Base-by-base conservation (phyloP, 768 basidiomycete genomes). In the Tricholoma sp. region DNA sequence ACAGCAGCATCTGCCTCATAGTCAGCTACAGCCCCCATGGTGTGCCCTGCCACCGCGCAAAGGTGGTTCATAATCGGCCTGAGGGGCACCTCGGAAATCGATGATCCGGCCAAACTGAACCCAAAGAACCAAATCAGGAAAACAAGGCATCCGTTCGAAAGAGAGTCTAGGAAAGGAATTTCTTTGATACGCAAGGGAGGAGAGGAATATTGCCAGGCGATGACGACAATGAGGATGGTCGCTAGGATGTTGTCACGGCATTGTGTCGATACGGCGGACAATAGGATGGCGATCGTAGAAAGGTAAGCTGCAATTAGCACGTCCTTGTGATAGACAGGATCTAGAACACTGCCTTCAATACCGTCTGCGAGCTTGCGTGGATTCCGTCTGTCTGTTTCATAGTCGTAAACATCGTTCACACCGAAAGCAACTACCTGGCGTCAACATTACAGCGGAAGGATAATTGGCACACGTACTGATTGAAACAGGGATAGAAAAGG, bases 81-180 rank as follows among this genome's bases (percentile, higher is more conserved):
- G 39, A 49, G 50, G 21, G 59, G 51, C 22, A 55, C 43, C 19
- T 60, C 50, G 10, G 34, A 41, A 7, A 56, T 32, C 37, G 45
- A 41, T 18, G 46, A 52, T 16, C 59, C 56, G 16, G 62, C 56
- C 32, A 63, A 58, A 29, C 59, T 58, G 34, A 60, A 63, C 2
- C 61, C 61, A 56, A 59, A 60, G 37, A 63, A 60, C 62, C 59
- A 63, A 18, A 51, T 53, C 19, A 63, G 31, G 27, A 50, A 63
- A 8, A 63, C 59, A 24, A 63, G 56, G 32, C 54, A 54, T 2
- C 59, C 61, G 24, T 60, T 63, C 24, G 56, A 60, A 19, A 58
- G 39, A 11, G 57, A 63, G 24, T 63, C 62, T 22, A 60, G 4
- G 9, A 60, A 49, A 10, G 61, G 59, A 12, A 55, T 31, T 43